These are phyloP conservation scores for Exophiala lecanii-corni DNA, from an alignment of 2,329 filamentous ascomycete species.

Conservation along the genomic window DNA sequence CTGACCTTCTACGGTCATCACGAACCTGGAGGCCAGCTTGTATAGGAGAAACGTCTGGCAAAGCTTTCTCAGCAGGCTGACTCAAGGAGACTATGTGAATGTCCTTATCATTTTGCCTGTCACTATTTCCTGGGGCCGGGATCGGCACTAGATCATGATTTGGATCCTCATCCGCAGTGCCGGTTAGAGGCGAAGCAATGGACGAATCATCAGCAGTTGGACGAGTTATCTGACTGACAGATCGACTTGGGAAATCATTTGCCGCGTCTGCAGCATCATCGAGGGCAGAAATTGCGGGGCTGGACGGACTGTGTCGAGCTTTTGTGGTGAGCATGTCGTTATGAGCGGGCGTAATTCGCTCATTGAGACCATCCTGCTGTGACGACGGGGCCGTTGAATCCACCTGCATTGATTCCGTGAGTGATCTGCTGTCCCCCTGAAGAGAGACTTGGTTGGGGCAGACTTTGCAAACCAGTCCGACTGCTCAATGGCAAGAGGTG, in stretches of 20 bases:
- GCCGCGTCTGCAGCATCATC: constrained; percentile 16
- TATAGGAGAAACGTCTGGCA: neutral
- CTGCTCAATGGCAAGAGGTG: constrained; percentile 3
- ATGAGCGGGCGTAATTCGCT: too few relatives aligned
- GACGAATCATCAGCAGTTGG: constrained; percentile 17
- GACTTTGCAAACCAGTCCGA: constrained; percentile 20
- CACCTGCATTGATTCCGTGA: too few relatives aligned
- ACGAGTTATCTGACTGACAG: constrained; percentile 17
- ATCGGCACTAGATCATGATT: neutral
- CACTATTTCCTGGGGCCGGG: too few relatives aligned
- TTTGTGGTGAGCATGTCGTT: too few relatives aligned
- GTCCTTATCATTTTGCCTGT: too few relatives aligned
- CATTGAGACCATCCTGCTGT: too few relatives aligned
- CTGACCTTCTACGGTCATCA: constrained; percentile 14
- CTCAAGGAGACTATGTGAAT: too few relatives aligned
- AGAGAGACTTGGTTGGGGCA: neutral
- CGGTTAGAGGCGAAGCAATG: constrained; percentile 6
- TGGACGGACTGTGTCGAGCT: constrained; percentile 2
- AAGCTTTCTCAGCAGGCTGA: too few relatives aligned
- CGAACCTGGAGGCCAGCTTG: constrained; percentile 11
- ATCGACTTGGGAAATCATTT: constrained; percentile 13
- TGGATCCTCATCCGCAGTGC: neutral
- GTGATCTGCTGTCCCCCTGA: too few relatives aligned
- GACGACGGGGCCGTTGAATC: too few relatives aligned
- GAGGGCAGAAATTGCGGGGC: constrained; percentile 20